Evolutionary conservation across 768 basidiomycete genomes (phyloP), one percentile per base, ranked within the genome.

Genomic region (Cubamyces lactineus): DNA sequence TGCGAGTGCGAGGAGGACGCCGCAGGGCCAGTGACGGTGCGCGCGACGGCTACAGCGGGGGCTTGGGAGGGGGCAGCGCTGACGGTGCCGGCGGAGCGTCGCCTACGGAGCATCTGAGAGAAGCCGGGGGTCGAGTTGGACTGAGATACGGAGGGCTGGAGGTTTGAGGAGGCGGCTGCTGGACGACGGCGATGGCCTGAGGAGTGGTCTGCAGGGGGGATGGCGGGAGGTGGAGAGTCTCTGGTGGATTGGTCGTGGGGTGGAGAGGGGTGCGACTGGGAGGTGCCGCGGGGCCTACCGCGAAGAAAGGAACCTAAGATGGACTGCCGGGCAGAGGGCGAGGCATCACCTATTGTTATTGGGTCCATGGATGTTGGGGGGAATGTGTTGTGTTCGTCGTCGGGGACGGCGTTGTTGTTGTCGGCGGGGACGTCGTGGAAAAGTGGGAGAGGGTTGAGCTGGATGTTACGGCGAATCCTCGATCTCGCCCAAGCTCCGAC

Each of bases 261-360:
- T 59, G 76, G 76, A 59, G 63, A 71, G 40, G 70, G 71, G 60
- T 86, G 83, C 21, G 86, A 86, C 73, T 86, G 82, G 34, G 87
- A 88, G 47, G 82, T 77, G 71, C 87, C 88, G 67, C 88, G 80
- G 17, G 87, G 88, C 63, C 89, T 78, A 48, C 83, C 84, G 61
- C 89, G 85, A 62, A 92, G 79, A 73, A 91, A 85, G 53, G 86
- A 86, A 61, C 88, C 85, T 49, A 92, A 80, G 72, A 92, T 89
- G 62, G 86, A 86, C 59, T 84, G 79, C 59, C 88, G 79, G 38
- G 81, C 73, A 41, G 75, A 71, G 41, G 74, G 71, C 41, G 77
- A 70, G 57, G 70, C 59, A 57, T 65, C 68, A 23, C 69, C 70
- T 65, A 72, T 59, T 41, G 67, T 65, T 23, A 72, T 19, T 24